Percentiles rank a stretch among this genome's conserved stretches.
Conservation (phyloP, 257 asterid genomes). For the Penstemon davidsonii region DNA sequence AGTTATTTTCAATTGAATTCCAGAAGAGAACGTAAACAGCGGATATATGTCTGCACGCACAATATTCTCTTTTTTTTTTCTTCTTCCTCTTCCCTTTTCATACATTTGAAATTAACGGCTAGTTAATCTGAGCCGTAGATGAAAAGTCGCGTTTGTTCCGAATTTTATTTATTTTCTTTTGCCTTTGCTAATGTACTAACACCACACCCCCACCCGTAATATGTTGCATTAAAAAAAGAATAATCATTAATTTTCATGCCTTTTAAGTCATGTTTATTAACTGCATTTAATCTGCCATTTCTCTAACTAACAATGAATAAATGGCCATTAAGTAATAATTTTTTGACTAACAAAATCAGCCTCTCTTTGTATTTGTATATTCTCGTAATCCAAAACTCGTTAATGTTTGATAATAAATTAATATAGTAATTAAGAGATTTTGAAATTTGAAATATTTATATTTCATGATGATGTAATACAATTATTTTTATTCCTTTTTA, state of each 20-base stretch:
- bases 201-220: not conserved
- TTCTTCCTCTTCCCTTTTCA: conserved; percentile 7
- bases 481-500: too few species aligned
- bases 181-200: not conserved
- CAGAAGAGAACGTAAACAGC: conserved; percentile 27
- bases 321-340: conserved; percentile 5
- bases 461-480: too few species aligned
- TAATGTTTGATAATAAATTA: too few species aligned
- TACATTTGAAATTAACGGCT: conserved; percentile 62
- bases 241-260: conserved; percentile 13
- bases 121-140: conserved; percentile 43
- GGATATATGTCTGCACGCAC: conserved; percentile 33
- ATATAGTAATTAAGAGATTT: too few species aligned
- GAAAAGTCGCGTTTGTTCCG: conserved; percentile 33
- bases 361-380: not conserved
- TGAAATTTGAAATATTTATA: too few species aligned
- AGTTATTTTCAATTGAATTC: not conserved
- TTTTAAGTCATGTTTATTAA: conserved; percentile 18
- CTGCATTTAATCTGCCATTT: not conserved
- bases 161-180: conserved; percentile 29
- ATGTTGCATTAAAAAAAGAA: not conserved
- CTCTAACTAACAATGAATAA: not conserved
- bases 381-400: not conserved
- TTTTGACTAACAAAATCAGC: not conserved
- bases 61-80: not conserved